Conservation (phyloP, 2,329 filamentous ascomycete genomes). For the Colletotrichum falcatum region DNA sequence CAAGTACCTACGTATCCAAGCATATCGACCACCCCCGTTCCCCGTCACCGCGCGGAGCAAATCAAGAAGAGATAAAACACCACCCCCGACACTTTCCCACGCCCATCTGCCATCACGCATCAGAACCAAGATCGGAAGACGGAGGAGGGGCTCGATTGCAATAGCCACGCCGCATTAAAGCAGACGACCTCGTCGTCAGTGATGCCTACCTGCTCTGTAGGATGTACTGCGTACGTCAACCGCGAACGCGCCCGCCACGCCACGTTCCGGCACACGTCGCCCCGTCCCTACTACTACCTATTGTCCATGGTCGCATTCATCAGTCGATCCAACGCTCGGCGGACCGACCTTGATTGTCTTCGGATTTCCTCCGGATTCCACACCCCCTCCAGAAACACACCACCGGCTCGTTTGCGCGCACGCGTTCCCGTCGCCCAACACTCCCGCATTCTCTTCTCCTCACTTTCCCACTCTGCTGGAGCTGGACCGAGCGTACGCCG, state of each 20-base stretch:
- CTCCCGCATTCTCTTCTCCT: slow-evolving; percentile 6
- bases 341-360: not conserved
- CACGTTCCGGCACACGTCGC: not conserved
- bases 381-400: not conserved
- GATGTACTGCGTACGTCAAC: not conserved
- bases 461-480: slow-evolving; percentile 2
- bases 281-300: no score
- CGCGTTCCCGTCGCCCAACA: not conserved
- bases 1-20: no score
- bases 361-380: not conserved
- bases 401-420: slow-evolving; percentile 2
- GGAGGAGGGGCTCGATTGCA: not conserved
- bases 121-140: not conserved
- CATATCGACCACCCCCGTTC: not conserved
- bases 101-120: not conserved
- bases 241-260: not conserved
- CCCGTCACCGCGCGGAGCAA: not conserved
- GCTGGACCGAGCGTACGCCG: slow-evolving; percentile 35
- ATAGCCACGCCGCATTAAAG: not conserved
- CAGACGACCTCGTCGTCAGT: not conserved
- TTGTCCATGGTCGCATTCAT: no score
- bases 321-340: not conserved
- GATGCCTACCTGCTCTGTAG: not conserved
- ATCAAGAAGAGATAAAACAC: slow-evolving; percentile 5
- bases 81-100: not conserved